Base-by-base conservation (phyloP, 148 eudicot genomes). In the Simmondsia chinensis region DNA sequence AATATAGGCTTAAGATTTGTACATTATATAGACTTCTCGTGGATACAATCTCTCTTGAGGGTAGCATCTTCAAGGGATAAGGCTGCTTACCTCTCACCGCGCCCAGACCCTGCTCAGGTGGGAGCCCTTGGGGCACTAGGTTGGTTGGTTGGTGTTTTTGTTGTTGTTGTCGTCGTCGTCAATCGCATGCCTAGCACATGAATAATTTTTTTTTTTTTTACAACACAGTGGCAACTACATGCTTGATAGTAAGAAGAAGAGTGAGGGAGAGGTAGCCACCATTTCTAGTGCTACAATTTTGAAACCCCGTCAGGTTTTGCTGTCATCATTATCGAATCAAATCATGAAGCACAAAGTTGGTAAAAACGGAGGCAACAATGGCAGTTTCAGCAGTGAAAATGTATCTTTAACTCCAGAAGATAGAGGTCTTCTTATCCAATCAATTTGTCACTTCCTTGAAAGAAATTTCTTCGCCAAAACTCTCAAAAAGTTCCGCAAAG, bases 271-370 rank as follows among this genome's bases (percentile, higher is more conserved):
- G 18, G 11, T 16, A 40, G 2, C 24, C 20, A 3, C 53, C 44
- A 33, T 35, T 31, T 34, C 49, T 21, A 25, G 54, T 34, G 60
- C 58, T 11, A 7, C 65, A 15, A 51, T 65, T 6, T 66, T 78
- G 42, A 62, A 58, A 43, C 94, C 84, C 61, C 82, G 82, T 33
- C 93, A 74, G 32, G 63, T 82, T 14, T 11, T 72, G 32, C 74
- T 82, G 26, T 45, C 54, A 5, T 48, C 50, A 1, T 15, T 14
- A 26, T 54, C 20, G 42, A 51, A 55, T 52, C 15, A 44, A 24
- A 54, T 12, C 33, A 64, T 58, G 57, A 50, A 45, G 24, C 53
- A 39, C 25, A 20, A 31, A 21, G n/a, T n/a, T n/a, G n/a, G n/a
- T n/a, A n/a, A n/a, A n/a, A n/a, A n/a, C n/a, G n/a, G n/a, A n/a